Base-by-base conservation (phyloP, 176 grass and related monocot species). In the Carex cristatella region DNA sequence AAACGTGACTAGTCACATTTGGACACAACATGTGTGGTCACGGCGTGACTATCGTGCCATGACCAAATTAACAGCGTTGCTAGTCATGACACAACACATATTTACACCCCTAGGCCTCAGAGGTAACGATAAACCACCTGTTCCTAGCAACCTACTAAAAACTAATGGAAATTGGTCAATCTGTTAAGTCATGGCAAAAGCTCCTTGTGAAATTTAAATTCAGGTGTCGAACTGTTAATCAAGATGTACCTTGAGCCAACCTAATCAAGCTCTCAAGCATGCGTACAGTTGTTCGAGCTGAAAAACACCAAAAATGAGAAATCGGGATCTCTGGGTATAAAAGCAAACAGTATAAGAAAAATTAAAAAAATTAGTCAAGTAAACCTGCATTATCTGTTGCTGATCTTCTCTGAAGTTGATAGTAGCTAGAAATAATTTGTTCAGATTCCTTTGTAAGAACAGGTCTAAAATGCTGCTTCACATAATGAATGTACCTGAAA, bases 241-340 rank as follows among this genome's bases (percentile, higher is more conserved):
- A 74, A 42, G 56, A 81, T 73, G 81, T 85, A 44, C 95, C 95
- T 94, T 98, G 95, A 10, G 93, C 91, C 60, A 98, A 92, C 86
- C 93, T 91, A 88, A 94, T 98, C 86, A 98, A 92, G 86, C 95
- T 98, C 84, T 94, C 95, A 85, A 98, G 88, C 95, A 98, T 93
- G 35, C 95, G 93, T 37, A 98, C 95, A 44, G 95, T 98, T 56
- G 91, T 98, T 68, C 95, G 89, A 69, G 95, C 95, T 94, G 90
- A 86, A 90, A 87, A 71, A 37, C 82, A 84, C 30, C 1, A 37
- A 33, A 42, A 49, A 72, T 73, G 16, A 88, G 67, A 83, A 28
- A 81, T 33, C 49, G 2, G 19, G n/a, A 56, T 16, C 64, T 49
- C 64, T 65, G n/a, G 38, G 18, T 32, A 51, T 67, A 27, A 83